phyloP scores from a whole-genome alignment of 1,284 basidiomycete species.

The Fomes fomentarius region DNA sequence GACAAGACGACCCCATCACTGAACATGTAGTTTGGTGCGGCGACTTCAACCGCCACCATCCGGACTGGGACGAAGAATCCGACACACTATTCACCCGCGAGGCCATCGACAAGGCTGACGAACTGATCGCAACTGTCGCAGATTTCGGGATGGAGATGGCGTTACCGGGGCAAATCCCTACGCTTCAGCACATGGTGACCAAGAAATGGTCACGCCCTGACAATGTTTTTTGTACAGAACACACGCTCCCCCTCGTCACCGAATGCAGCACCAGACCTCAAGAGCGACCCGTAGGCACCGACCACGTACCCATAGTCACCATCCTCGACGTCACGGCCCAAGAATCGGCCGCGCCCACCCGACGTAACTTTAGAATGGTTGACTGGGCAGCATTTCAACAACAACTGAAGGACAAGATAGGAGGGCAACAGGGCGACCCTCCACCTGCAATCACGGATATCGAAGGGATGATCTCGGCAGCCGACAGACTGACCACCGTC shows the following conservation, averaged over 20 bases:
- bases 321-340: background rate
- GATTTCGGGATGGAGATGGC: background rate
- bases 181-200: background rate
- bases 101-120: too few relatives aligned
- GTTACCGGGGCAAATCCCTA: background rate
- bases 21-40: background rate
- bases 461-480: background rate
- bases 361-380: background rate
- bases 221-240: background rate
- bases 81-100: too few relatives aligned
- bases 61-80: conserved; percentile 16
- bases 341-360: background rate
- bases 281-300: background rate
- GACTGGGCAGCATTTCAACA: too few relatives aligned
- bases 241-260: background rate
- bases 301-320: conserved; percentile 2
- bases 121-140: background rate
- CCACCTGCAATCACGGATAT: background rate
- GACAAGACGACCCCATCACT: background rate
- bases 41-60: conserved; percentile 12
- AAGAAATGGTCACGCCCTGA: conserved; percentile 10
- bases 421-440: background rate
- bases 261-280: background rate
- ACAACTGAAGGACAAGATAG: too few relatives aligned
- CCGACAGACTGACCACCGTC: conserved; percentile 3